phyloP scores from a whole-genome alignment of 805 yeast genomes.

The Saccharomycopsis microspora region DNA sequence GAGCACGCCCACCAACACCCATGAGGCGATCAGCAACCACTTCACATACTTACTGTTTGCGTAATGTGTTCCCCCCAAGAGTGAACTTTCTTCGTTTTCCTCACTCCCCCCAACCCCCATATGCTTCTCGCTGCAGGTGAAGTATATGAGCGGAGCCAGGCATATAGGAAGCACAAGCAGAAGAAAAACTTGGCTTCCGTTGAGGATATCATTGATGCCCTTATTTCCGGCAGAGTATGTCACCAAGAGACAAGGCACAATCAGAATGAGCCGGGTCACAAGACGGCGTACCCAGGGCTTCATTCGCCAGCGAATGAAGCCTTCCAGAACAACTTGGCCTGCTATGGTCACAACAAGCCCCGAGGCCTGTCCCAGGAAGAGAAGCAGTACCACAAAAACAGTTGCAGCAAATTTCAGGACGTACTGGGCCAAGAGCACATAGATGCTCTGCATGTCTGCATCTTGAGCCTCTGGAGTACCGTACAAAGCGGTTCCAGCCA shows the following conservation, averaged over 20 bases:
- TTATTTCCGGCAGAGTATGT: slow-evolving; percentile 59
- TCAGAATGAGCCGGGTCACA: slow-evolving; percentile 65
- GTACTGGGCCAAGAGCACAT: slow-evolving; percentile 44
- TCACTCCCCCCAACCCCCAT: slow-evolving; percentile 38
- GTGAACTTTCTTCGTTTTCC: background rate
- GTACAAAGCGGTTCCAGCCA: slow-evolving; percentile 70
- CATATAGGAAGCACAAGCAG: slow-evolving; percentile 75
- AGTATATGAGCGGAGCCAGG: slow-evolving; percentile 75
- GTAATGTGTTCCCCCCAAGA: background rate
- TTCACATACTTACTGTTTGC: slow-evolving; percentile 27
- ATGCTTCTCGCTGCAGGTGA: slow-evolving; percentile 57
- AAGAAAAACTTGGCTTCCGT: slow-evolving; percentile 74
- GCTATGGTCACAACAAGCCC: slow-evolving; percentile 90
- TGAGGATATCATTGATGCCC: slow-evolving; percentile 64
- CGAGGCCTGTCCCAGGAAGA: slow-evolving; percentile 83
- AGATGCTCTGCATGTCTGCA: slow-evolving; percentile 77
- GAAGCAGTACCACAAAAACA: slow-evolving; percentile 70
- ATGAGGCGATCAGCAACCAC: slow-evolving; percentile 42
- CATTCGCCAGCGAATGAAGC: slow-evolving; percentile 73
- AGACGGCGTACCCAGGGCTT: slow-evolving; percentile 75
- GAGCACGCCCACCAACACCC: slow-evolving; percentile 56
- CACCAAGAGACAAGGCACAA: slow-evolving; percentile 71
- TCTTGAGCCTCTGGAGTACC: slow-evolving; percentile 59
- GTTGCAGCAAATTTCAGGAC: slow-evolving; percentile 74
- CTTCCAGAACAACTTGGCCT: slow-evolving; percentile 88